Conservation (phyloP, 345 rosid genomes). For the Populus simonii region DNA sequence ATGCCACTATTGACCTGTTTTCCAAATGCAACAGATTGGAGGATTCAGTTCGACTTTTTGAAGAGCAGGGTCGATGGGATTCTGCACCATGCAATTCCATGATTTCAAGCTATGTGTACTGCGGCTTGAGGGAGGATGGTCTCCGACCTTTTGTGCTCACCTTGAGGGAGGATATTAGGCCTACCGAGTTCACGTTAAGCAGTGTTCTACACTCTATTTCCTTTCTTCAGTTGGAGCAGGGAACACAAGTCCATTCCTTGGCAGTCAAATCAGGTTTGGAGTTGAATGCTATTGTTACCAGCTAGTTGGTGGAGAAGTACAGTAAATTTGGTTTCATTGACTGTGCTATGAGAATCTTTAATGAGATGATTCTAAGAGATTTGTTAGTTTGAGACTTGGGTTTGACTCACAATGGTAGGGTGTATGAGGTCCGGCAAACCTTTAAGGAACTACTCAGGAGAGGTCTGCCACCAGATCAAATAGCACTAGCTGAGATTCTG, state of each 20-base stretch:
- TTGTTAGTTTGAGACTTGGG: conserved; percentile 71
- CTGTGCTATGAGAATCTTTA: conserved; percentile 45
- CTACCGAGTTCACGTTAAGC: conserved; percentile 60
- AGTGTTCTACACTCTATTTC: conserved; percentile 48
- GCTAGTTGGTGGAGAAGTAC: conserved; percentile 68
- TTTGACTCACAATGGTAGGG: conserved; percentile 46
- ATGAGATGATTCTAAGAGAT: conserved; percentile 41
- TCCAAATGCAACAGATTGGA: conserved; percentile 79
- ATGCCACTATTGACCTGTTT: conserved; percentile 71
- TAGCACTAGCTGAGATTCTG: conserved; percentile 52
- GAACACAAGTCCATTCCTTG: conserved; percentile 63
- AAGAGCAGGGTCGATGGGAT: conserved; percentile 46
- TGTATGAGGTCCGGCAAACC: conserved; percentile 37
- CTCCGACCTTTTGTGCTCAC: conserved; percentile 34
- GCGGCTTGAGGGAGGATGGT: conserved; percentile 52
- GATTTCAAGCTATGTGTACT: conserved; percentile 55
- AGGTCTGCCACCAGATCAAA: conserved; percentile 50
- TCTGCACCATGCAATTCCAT: conserved; percentile 51
- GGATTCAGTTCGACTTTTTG: conserved; percentile 59
- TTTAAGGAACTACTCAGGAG: conserved; percentile 38
- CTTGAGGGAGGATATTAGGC: conserved; percentile 44
- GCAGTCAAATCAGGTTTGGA: conserved; percentile 55
- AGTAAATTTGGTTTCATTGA: conserved; percentile 46
- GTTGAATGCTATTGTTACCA: conserved; percentile 48
- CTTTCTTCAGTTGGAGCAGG: conserved; percentile 39